Base-by-base conservation (phyloP, 371 early-diverging fungal species). In the Actinomucor elegans region DNA sequence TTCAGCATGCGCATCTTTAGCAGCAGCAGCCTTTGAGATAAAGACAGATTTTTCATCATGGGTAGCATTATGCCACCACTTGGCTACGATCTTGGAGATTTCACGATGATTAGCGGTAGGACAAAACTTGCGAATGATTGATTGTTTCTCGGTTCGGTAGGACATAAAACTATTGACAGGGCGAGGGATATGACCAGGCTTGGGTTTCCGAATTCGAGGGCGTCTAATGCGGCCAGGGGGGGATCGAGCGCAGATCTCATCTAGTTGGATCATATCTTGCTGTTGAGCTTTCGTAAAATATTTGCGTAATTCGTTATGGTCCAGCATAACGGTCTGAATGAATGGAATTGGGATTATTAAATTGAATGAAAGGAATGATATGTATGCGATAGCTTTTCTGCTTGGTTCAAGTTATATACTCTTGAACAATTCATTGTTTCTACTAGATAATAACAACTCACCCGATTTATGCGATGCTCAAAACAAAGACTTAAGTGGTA, bases 81-180 rank as follows among this genome's bases (percentile, higher is more conserved):
- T 69, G 5, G 84, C 88, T 28, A 85, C 79, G 37, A 88, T 79
- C 27, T 77, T 75, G 5, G 83, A 84, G 4, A 88, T 77, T 18
- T 81, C 83, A 48, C 83, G 85, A 67, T 86, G 83, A 48, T 83
- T 85, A n/a, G 77, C 81, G 23, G 81, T 75, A 2, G 79, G 81
- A 58, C 86, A 73, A 21, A 70, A 69, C 28, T 69, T 63, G 21
- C 84, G 68, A 8, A 86, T 79, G 40, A 81, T 71, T 2, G 76
- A 65, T 60, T 86, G 85, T 59, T 83, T 82, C 27, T 82, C 83
- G 51, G 78, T 74, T 52, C 88, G 77, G 58, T 81, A 88, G 1
- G 76, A 62, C 59, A 88, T 84, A 47, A 88, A 88, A 24, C 73
- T 70, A 55, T 83, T 83, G 18, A 69, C 59, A n/a, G 83, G 83